Percentiles rank a stretch among this genome's conserved stretches.
phyloP scores from a whole-genome alignment of 345 rosid genomes.

The Hypericum androsaemum region DNA sequence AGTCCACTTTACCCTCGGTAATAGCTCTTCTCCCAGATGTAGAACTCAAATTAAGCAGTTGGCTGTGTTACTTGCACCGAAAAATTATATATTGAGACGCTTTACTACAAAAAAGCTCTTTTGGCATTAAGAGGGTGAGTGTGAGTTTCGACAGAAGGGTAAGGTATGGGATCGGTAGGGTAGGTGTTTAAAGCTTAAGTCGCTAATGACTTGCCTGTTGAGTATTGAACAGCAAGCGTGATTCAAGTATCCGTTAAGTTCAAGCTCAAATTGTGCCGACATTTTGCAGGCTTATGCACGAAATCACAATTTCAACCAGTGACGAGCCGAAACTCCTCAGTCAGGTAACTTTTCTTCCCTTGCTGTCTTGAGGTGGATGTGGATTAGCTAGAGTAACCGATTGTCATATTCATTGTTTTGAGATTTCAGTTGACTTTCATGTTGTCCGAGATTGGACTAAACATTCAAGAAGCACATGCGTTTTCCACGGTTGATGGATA shows the following conservation, averaged over 20 bases:
- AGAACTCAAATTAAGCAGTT: constrained; percentile 6
- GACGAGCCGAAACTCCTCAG: constrained; percentile 60
- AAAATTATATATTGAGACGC: no score
- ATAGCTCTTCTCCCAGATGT: constrained; percentile 12
- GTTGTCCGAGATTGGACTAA: not conserved
- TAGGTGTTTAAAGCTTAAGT: no score
- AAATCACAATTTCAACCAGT: constrained; percentile 55
- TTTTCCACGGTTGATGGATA: constrained; percentile 1
- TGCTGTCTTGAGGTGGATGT: constrained; percentile 7
- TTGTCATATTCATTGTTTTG: not conserved
- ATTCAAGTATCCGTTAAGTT: no score
- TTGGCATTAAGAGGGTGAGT: no score
- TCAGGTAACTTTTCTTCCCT: constrained; percentile 33
- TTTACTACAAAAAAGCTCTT: no score
- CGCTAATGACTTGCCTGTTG: no score
- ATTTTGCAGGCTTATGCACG: constrained; percentile 53
- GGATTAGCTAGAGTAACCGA: constrained; percentile 8
- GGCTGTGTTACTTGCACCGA: no score
- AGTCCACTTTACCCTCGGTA: constrained; percentile 25
- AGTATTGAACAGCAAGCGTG: no score
- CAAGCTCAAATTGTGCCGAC: not conserved
- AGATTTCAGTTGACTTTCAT: not conserved
- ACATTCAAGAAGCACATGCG: constrained; percentile 4
- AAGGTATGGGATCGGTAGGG: no score
- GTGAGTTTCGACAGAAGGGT: no score